Percentiles rank a stretch among this genome's conserved stretches.
Conservation (phyloP, 306 rosid species). For the Lathyrus tuberosus region DNA sequence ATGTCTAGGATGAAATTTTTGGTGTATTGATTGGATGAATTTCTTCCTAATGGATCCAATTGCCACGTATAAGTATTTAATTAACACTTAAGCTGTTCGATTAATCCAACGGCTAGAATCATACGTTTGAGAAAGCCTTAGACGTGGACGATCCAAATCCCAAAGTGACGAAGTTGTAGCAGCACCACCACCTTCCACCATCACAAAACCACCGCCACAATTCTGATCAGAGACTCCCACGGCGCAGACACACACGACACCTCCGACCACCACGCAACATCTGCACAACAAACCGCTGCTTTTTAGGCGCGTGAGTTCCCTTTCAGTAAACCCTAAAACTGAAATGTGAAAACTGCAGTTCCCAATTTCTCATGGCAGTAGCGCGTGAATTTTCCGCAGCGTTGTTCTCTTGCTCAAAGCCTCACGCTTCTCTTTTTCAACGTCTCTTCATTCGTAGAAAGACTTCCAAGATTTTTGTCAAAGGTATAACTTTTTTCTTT, state of each 20-base stretch:
- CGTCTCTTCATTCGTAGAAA: constrained; percentile 13
- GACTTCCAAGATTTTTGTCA: constrained; percentile 40
- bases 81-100: too few species aligned
- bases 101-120: too few species aligned
- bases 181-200: too few species aligned
- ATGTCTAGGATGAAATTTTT: too few species aligned
- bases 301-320: neutral
- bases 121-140: too few species aligned
- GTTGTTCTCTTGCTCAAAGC: neutral
- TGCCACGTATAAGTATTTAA: too few species aligned
- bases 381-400: neutral
- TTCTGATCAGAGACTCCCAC: neutral
- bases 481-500: constrained; percentile 9
- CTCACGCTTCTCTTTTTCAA: neutral
- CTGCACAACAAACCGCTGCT: neutral
- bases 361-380: constrained; percentile 15
- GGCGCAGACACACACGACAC: neutral
- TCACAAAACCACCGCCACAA: too few species aligned
- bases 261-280: neutral
- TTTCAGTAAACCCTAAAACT: neutral
- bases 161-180: too few species aligned
- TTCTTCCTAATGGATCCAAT: too few species aligned
- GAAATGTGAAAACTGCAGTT: neutral
- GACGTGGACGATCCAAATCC: too few species aligned
- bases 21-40: too few species aligned